Conservation (phyloP, 805 yeast species). For the Dipodascopsis uninucleata region DNA sequence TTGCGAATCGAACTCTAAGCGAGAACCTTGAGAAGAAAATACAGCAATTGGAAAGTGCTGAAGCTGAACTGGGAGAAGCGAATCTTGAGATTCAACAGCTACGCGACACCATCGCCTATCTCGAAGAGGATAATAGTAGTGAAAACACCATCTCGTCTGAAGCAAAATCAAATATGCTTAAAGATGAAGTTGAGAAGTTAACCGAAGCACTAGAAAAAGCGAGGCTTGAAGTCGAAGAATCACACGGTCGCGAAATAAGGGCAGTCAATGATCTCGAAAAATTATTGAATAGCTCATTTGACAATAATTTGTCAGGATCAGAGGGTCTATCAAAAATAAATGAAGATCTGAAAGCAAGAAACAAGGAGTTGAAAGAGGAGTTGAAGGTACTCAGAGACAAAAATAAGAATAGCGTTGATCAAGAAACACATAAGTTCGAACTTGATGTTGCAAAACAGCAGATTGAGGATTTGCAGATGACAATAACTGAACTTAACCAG, state of each 20-base stretch:
- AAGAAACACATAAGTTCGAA: too few relatives aligned
- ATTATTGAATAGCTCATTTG: too few relatives aligned
- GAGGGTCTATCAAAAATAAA: too few relatives aligned
- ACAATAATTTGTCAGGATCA: too few relatives aligned
- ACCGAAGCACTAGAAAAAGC: too few relatives aligned
- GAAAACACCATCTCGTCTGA: too few relatives aligned
- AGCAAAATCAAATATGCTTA: not conserved
- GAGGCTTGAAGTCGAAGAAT: slow-evolving; percentile 2
- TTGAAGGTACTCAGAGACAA: too few relatives aligned
- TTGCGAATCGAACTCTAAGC: slow-evolving; percentile 8
- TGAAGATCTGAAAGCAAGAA: too few relatives aligned
- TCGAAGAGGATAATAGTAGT: slow-evolving; percentile 4
- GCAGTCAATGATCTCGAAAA: too few relatives aligned
- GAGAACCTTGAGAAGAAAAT: slow-evolving; percentile 8
- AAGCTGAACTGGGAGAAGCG: slow-evolving; percentile 9
- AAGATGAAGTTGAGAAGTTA: slow-evolving; percentile 1
- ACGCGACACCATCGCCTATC: slow-evolving; percentile 13
- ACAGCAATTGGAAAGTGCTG: slow-evolving; percentile 7
- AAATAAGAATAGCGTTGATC: too few relatives aligned
- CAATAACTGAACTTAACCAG: slow-evolving; percentile 1
- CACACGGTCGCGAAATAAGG: slow-evolving; percentile 6
- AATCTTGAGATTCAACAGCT: slow-evolving; percentile 11
- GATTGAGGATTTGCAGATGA: slow-evolving; percentile 2
- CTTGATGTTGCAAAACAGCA: slow-evolving; percentile 2
- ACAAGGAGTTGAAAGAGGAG: not conserved